These are phyloP conservation scores for Kurtzmaniella cleridarum DNA, from an alignment of 805 yeast genomes.

Conservation along the genomic window DNA sequence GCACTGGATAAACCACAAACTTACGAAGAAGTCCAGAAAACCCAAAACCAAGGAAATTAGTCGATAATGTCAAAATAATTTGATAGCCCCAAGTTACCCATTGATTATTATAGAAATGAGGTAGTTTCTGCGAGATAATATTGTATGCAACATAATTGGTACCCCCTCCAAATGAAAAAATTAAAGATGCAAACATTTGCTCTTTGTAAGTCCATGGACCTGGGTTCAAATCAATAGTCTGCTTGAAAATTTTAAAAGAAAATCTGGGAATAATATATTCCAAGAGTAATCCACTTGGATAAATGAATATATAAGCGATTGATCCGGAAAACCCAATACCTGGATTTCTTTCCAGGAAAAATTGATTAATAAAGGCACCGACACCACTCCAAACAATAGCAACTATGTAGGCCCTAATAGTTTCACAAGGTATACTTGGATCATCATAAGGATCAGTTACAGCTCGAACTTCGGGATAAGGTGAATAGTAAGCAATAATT, in stretches of 20 bases:
- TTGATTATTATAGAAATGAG: constrained; percentile 15
- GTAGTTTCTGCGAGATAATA: constrained; percentile 19
- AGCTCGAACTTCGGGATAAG: constrained; percentile 27
- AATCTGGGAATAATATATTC: constrained; percentile 32
- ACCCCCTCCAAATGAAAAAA: constrained; percentile 17
- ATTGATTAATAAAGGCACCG: constrained; percentile 51
- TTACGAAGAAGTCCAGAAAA: constrained; percentile 24
- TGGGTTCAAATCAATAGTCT: constrained; percentile 41
- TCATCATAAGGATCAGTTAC: constrained; percentile 30
- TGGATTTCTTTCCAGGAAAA: constrained; percentile 51
- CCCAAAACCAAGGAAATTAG: constrained; percentile 25
- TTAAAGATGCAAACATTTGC: constrained; percentile 56
- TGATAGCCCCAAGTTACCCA: constrained; percentile 28
- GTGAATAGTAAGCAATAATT: constrained; percentile 29
- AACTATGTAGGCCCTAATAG: constrained; percentile 45
- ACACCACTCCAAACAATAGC: constrained; percentile 46
- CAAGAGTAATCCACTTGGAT: constrained; percentile 37
- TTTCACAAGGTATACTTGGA: constrained; percentile 31
- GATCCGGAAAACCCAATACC: constrained; percentile 35
- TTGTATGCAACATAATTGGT: constrained; percentile 26
- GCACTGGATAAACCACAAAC: constrained; percentile 43
- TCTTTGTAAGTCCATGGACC: constrained; percentile 65
- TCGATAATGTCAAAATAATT: constrained; percentile 17
- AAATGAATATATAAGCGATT: constrained; percentile 41
- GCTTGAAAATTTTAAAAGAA: constrained; percentile 17